Evolutionary conservation across 2,329 filamentous ascomycete genomes (phyloP), one percentile per base, ranked within the genome.

Genomic region (Lasiodiplodia theobromae): DNA sequence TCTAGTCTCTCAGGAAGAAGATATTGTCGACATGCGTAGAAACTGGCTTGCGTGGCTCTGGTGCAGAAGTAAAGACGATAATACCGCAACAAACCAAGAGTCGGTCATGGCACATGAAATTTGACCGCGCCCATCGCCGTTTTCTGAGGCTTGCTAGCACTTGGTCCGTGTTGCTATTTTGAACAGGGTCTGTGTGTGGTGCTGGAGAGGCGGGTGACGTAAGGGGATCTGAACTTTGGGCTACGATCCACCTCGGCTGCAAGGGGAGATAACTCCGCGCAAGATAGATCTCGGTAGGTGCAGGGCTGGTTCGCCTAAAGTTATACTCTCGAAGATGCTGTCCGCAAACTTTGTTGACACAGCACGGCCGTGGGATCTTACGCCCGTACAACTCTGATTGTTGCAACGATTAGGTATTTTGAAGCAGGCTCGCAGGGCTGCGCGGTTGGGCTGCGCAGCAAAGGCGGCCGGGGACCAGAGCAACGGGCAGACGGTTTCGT

Each of bases 241-340:
- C 23, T 25, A 2, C 12, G 60, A 37, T 64, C 60, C 60, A 64
- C 60, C 47, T 18, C 60, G 47, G 60, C 60, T 52, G 47, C 60
- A 64, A 64, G 60, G 60, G 44, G 60, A 37, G 58, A 31, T 60
- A 47, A 25, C 56, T 60, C 56, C 56, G 40, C 18, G 44, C 44
- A 10, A 37, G 44, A 63, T 44, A 31, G 57, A 47, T 31, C 37
- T 28, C 38, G 23, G 44, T 16, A 14, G 4, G 38, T 40, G 14
- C 37, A 38, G 11, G 14, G 40, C 16, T 7, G 40, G 14, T 18
- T 47, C 40, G 40, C 40, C 18, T 47, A 8, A 47, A n/a, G 40
- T 18, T 47, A 18, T n/a, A 11, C n/a, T 6, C 18, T 21, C 44
- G 44, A 21, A 47, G 44, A 47, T 7, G 14, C 5, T 47, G 44